Evolutionary conservation across 805 yeast genomes (phyloP).

Genomic region (Pichia manshurica): DNA sequence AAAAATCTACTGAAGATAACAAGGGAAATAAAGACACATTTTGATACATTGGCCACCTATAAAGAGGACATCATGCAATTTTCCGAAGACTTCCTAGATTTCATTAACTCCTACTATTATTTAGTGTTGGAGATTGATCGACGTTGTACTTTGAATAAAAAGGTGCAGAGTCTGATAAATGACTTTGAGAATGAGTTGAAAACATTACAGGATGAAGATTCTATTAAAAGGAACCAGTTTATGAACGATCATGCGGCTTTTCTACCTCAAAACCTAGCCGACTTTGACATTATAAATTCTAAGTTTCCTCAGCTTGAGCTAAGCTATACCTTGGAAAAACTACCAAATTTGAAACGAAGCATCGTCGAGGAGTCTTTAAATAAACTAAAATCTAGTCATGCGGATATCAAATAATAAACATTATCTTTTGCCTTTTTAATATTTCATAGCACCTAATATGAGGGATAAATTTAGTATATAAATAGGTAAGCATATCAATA

Average conservation of each 20-base stretch:
- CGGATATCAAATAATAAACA: too few species aligned
- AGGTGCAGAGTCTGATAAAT: conserved; percentile 36
- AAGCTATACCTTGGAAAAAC: conserved; percentile 18
- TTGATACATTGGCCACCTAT: conserved; percentile 13
- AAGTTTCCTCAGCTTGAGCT: conserved; percentile 22
- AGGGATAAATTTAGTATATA: background rate
- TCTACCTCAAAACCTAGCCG: conserved; percentile 41
- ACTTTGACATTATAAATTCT: conserved; percentile 20
- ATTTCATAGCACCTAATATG: too few species aligned
- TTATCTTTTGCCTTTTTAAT: too few species aligned
- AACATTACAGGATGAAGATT: conserved; percentile 39
- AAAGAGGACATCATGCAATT: conserved; percentile 18
- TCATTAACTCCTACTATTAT: conserved; percentile 46
- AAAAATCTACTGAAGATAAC: conserved; percentile 4
- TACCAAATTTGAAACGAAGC: conserved; percentile 20
- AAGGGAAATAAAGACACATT: conserved; percentile 10
- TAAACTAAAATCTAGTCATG: background rate
- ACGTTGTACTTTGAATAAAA: conserved; percentile 36
- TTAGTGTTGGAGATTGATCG: conserved; percentile 49
- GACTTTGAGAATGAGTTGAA: conserved; percentile 38
- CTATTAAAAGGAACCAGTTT: conserved; percentile 37
- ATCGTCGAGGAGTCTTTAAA: conserved; percentile 19
- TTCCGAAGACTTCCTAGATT: conserved; percentile 44
- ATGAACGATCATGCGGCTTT: conserved; percentile 44
- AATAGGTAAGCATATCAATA: conserved; percentile 5